phyloP scores from a whole-genome alignment of 1,139 yeast species.

The Kodamaea sp. region DNA sequence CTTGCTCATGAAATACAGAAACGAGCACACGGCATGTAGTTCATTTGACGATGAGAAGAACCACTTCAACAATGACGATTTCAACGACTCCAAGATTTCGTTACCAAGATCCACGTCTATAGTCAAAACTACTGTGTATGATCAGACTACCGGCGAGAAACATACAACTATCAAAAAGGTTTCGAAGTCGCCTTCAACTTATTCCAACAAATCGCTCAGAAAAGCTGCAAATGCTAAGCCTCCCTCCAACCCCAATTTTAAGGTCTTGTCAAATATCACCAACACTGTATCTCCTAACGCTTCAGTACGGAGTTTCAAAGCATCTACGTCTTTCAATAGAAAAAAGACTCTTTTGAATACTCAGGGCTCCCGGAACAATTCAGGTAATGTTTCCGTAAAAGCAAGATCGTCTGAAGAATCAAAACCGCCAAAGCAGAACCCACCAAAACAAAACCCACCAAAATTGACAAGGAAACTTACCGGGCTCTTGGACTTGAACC shows the following conservation, averaged over 20 bases:
- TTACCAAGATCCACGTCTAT: slow-evolving; percentile 49
- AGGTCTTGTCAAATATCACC: slow-evolving; percentile 32
- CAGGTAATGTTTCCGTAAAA: slow-evolving; percentile 10
- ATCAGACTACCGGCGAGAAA: slow-evolving; percentile 30
- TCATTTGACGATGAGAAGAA: slow-evolving; percentile 23
- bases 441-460: slow-evolving; percentile 21
- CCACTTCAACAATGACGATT: slow-evolving; percentile 17
- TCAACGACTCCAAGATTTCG: slow-evolving; percentile 20
- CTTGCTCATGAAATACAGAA: slow-evolving; percentile 77
- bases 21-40: slow-evolving; percentile 52
- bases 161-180: slow-evolving; percentile 24
- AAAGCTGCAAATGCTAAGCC: slow-evolving; percentile 7
- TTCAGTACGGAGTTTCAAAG: slow-evolving; percentile 29
- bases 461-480: slow-evolving; percentile 26
- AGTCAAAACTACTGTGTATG: slow-evolving; percentile 44
- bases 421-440: slow-evolving; percentile 2
- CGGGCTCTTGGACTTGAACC: slow-evolving; percentile 22
- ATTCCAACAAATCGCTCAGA: slow-evolving; percentile 19
- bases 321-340: slow-evolving; percentile 43
- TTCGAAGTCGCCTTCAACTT: slow-evolving; percentile 22
- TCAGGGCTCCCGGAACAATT: slow-evolving; percentile 27
- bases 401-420: slow-evolving; percentile 6
- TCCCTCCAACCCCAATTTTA: slow-evolving; percentile 11
- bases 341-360: slow-evolving; percentile 33
- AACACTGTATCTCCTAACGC: slow-evolving; percentile 24